Evolutionary conservation across 257 asterid species (phyloP).

Genomic region (Jacaranda copaia): DNA sequence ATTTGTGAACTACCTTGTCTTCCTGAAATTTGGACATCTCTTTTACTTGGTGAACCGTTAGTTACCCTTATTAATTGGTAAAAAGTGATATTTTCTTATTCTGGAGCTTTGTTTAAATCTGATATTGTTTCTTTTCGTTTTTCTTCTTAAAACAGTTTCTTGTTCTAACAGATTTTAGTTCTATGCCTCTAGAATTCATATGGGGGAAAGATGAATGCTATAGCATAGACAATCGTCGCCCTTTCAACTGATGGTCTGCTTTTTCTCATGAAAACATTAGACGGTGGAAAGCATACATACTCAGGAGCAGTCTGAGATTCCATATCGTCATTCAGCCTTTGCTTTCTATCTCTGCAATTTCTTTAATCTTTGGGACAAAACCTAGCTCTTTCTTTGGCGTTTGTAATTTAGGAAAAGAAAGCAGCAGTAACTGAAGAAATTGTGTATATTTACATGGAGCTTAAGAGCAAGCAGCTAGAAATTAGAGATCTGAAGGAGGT

Average conservation of each 20-base stretch:
- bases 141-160: neutral
- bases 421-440: neutral
- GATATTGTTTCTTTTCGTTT: neutral
- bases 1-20: neutral
- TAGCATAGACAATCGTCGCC: neutral
- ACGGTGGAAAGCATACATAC: neutral
- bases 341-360: slow-evolving; percentile 1
- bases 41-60: neutral
- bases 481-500: no score
- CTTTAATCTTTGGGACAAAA: neutral
- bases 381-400: neutral
- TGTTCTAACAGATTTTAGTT: slow-evolving; percentile 8
- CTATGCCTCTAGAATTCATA: neutral
- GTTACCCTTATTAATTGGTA: neutral
- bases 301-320: neutral
- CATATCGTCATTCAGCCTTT: neutral
- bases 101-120: neutral
- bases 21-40: no score
- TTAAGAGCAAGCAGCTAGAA: no score
- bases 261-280: neutral
- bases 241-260: neutral
- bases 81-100: neutral
- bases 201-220: neutral
- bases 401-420: slow-evolving; percentile 1
- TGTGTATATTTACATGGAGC: neutral